Percentiles rank a stretch among this genome's conserved stretches.
Conservation (phyloP, 371 early-diverging fungal species). For the Dichotomocladium elegans region DNA sequence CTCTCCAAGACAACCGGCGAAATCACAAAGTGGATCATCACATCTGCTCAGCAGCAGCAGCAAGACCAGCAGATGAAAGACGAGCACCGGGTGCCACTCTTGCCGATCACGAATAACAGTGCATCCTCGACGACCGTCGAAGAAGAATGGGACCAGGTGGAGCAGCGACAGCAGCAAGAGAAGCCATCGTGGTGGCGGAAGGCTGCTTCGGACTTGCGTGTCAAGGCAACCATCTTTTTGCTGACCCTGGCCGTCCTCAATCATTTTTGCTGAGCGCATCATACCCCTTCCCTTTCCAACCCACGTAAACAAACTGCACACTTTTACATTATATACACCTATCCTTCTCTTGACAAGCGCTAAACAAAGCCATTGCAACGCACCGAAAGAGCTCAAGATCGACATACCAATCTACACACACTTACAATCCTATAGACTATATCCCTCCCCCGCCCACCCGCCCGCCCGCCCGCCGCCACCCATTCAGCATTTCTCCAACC, state of each 20-base stretch:
- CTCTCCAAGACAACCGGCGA: conserved; percentile 52
- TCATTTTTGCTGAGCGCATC: conserved; percentile 21
- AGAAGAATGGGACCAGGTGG: background rate
- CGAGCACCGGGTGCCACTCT: conserved; percentile 24
- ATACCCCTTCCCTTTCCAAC: no score
- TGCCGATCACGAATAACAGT: conserved; percentile 12
- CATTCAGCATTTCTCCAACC: background rate
- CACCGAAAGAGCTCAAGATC: no score
- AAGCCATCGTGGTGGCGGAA: background rate
- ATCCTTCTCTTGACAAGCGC: no score
- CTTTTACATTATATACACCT: background rate
- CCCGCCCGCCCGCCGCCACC: no score
- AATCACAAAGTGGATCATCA: conserved; percentile 37
- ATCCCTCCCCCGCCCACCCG: no score
- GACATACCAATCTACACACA: no score
- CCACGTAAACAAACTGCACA: no score
- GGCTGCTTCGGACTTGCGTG: conserved; percentile 12
- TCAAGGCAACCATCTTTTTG: conserved; percentile 15
- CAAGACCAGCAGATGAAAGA: background rate
- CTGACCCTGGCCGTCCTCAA: conserved; percentile 13
- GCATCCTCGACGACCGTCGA: background rate
- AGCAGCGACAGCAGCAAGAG: no score
- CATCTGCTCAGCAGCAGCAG: background rate
- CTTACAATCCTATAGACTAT: no score
- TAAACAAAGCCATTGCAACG: no score